Percentiles rank a stretch among this genome's conserved stretches.
Evolutionary conservation across 176 grass and related monocot genomes (phyloP).

Genomic region (Coix lacrymajobi): DNA sequence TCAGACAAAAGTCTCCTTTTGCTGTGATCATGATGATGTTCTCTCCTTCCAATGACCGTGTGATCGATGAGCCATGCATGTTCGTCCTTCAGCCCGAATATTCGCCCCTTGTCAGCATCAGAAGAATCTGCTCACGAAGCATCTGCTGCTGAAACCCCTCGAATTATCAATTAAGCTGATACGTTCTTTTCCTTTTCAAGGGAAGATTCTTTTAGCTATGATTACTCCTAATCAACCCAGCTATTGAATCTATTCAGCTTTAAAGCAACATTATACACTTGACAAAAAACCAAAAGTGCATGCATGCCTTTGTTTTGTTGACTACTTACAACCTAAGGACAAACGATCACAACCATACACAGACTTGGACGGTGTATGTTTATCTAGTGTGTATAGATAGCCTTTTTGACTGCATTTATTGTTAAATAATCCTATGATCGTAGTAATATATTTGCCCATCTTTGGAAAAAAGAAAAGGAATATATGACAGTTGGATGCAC

Average conservation of each 20-base stretch:
- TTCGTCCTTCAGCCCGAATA: neutral
- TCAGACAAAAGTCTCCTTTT: neutral
- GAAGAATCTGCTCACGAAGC: constrained; percentile 1
- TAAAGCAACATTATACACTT: neutral
- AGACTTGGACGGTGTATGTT: neutral
- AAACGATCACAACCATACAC: neutral
- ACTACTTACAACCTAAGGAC: neutral
- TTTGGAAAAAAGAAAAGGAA: neutral
- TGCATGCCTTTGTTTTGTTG: neutral
- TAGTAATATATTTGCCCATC: neutral
- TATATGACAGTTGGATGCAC: neutral
- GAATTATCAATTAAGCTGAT: neutral
- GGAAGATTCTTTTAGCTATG: neutral
- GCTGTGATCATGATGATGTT: neutral
- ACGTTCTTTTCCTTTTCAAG: neutral
- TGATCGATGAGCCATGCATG: neutral
- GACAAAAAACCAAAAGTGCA: neutral
- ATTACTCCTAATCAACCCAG: neutral
- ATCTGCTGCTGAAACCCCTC: neutral
- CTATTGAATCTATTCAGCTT: neutral
- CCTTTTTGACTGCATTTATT: neutral
- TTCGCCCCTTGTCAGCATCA: constrained; percentile 9
- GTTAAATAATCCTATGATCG: neutral
- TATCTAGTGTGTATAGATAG: neutral
- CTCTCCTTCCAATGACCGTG: neutral